Percentiles rank a stretch among this genome's conserved stretches.
These are phyloP conservation scores for Yamadazyma laniorum DNA, from an alignment of 805 yeast genomes.

Conservation along the genomic window DNA sequence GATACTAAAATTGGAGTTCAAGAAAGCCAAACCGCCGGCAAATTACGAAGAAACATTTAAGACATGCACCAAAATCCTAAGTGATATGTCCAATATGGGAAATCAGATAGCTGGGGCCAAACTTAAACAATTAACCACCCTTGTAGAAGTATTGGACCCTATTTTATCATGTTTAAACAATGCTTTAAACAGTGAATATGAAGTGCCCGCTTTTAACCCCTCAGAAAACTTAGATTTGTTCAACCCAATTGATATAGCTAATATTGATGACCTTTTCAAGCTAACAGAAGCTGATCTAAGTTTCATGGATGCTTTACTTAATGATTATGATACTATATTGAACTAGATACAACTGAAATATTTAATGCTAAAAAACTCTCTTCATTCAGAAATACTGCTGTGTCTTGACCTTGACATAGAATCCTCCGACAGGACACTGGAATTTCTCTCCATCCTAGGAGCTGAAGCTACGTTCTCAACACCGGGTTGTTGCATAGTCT, in stretches of 20 bases:
- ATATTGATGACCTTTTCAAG: neutral
- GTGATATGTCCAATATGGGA: conserved; percentile 6
- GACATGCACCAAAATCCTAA: neutral
- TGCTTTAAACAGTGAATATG: neutral
- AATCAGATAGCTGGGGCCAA: conserved; percentile 7
- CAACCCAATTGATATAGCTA: neutral
- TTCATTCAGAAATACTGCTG: conserved; percentile 11
- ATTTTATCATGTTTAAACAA: conserved; percentile 1
- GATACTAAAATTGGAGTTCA: conserved; percentile 13
- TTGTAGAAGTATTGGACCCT: conserved; percentile 3
- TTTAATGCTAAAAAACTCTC: no score
- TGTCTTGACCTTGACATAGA: conserved; percentile 7
- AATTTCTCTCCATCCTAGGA: conserved; percentile 5
- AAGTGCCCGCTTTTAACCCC: neutral
- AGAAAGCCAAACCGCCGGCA: neutral
- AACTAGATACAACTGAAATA: conserved; percentile 1
- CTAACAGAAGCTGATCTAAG: conserved; percentile 20
- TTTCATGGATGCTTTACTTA: conserved; percentile 18
- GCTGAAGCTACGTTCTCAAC: neutral
- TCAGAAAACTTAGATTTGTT: neutral
- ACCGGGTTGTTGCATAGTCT: neutral
- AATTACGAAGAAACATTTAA: conserved; percentile 5
- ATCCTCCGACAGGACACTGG: conserved; percentile 9
- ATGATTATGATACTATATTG: conserved; percentile 11
- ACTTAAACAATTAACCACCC: conserved; percentile 4